Base-by-base conservation (phyloP, 176 grass and related monocot species). In the Guadua angustifolia region DNA sequence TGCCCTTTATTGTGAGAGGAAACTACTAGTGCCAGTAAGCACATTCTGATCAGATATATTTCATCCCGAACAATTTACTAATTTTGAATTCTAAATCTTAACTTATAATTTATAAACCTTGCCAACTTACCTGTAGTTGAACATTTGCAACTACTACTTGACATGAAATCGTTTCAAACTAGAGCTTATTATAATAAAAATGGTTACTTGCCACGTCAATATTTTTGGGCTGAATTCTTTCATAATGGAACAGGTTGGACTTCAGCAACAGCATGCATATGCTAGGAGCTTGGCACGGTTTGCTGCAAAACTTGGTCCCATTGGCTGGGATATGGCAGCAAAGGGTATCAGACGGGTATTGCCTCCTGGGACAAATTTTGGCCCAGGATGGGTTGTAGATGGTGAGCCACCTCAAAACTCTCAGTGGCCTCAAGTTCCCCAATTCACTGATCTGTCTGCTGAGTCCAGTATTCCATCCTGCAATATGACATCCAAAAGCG, bases 11-110 rank as follows among this genome's bases (percentile, higher is more conserved):
- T 80, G 68, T 63, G 93, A 90, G 58, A 86, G 44, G 75, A 90
- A 90, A 85, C 79, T 90, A 69, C 88, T 94, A 65, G 22, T 88
- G 45, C 93, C 93, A 62, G 93, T 94, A 88, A 94, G 90, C 56
- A 86, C 25, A 75, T 74, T 22, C 74, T 46, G 45, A 69, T 51
- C 50, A 45, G 55, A 43, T 63, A 71, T 53, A 63, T 38, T 64
- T 58, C 61, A 17, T 63, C 35, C 6, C 53, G 42, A 50, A 49
- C 14, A 85, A 51, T 82, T 59, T 60, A 4, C 57, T 60, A 24
- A 60, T 60, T 33, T 50, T 49, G 74, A 24, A 90, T 71, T 82
- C 53, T 52, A 66, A 74, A 36, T 38, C 65, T 59, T 49, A 36
- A 26, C 13, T 25, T 62, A 6, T 78, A 57, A 80, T 19, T 46